A percentile compares a stretch with the other conserved stretches of the same genome.
Evolutionary conservation across 2,329 filamentous ascomycete genomes (phyloP).

Genomic region (Nemania abortiva): DNA sequence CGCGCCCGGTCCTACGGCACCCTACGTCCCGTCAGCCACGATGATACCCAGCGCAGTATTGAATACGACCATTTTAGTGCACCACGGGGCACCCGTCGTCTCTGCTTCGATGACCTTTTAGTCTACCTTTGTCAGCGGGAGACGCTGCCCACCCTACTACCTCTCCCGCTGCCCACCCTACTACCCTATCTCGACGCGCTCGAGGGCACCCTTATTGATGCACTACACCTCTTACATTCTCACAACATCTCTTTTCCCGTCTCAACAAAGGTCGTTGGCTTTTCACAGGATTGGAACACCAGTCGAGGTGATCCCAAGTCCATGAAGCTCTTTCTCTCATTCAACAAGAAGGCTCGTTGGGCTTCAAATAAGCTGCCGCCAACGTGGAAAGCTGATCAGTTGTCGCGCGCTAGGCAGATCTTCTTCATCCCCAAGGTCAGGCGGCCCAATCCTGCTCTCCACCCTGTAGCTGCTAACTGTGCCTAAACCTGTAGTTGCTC

Average conservation of each 20-base stretch:
- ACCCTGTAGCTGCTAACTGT: conserved; percentile 3
- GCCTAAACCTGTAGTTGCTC: conserved; percentile 10
- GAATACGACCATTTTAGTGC: conserved; percentile 5
- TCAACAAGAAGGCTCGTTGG: conserved; percentile 14
- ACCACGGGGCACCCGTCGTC: neutral
- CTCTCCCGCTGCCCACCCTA: neutral
- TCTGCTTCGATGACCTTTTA: conserved; percentile 25
- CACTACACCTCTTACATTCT: conserved; percentile 18
- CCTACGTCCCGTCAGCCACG: neutral
- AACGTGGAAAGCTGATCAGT: conserved; percentile 22
- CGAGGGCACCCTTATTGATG: conserved; percentile 16
- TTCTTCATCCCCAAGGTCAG: conserved; percentile 16
- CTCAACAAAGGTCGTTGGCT: neutral
- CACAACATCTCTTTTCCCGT: conserved; percentile 30
- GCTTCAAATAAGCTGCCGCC: conserved; percentile 18
- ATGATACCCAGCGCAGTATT: conserved; percentile 7
- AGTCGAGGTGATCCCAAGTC: neutral
- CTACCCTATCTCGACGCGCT: conserved; percentile 13
- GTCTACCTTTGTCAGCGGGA: neutral
- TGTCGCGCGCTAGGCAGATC: conserved; percentile 1
- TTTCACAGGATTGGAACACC: neutral
- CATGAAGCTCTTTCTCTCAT: conserved; percentile 3
- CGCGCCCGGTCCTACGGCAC: neutral
- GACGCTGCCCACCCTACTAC: neutral
- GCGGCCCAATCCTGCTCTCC: neutral